Base-by-base conservation (phyloP, 495 filamentous ascomycete species). In the Cetradonia linearis region DNA sequence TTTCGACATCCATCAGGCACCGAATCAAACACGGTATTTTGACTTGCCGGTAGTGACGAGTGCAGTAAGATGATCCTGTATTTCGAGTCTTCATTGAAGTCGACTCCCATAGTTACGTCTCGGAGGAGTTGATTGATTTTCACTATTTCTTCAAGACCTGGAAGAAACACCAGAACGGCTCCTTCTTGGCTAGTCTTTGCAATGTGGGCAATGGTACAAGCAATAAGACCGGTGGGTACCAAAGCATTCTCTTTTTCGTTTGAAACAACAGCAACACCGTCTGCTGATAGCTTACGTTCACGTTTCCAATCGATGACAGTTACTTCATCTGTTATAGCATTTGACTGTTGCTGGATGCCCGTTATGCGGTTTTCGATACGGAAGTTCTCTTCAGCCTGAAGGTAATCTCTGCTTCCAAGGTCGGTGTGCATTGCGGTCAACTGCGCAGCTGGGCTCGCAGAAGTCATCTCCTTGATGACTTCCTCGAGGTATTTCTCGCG, bases 91-190 rank as follows among this genome's bases (percentile, higher is more conserved):
- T 83, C 69, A 0, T 61, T 67, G 46, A 83, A 77, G 62, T 83
- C 63, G 42, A 79, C 47, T 11, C 72, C 74, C 3, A 81, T 55
- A 7, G 25, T 52, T 6, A 61, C 46, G 1, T 33, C 59, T 14
- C 59, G 61, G 38, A 82, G 67, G 10, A 64, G 38, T 4, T 68
- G 54, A 23, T 76, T 65, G 20, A 79, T 66, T 6, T 67, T 67
- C 16, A 72, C 34, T 27, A 84, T 80, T 55, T 81, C 76, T 5
- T 74, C 70, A 9, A 81, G 61, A n/a, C 81, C 82, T 2, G 81
- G 82, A 14, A 84, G 69, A 56, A 84, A 84, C 13, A 77, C 74
- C 50, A 84, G 65, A 36, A 84, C 75, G n/a, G 80, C 76, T 46
- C 81, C 81, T 18, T 73, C 69, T 5, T 69, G 53, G 5, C 72